phyloP scores from a whole-genome alignment of 306 rosid genomes.

The Cyclanthera cordifolia region DNA sequence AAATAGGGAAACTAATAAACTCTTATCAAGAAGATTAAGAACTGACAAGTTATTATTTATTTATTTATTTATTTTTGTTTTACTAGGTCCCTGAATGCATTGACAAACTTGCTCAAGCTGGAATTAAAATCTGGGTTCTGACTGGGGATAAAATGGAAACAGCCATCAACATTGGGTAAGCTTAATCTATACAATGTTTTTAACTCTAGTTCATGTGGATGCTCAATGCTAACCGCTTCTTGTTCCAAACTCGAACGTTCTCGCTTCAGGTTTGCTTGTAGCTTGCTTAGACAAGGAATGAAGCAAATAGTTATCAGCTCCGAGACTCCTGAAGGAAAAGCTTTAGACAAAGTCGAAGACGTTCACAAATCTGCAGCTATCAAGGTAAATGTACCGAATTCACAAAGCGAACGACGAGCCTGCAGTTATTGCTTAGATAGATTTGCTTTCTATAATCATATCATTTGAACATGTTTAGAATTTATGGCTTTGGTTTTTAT shows the following conservation, averaged over 20 bases:
- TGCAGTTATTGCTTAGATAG: not conserved
- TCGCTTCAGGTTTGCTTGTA: conserved; percentile 69
- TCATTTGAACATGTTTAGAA: not conserved
- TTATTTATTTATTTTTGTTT: conserved; percentile 18
- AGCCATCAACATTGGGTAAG: conserved; percentile 89
- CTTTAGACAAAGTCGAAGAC: conserved; percentile 58
- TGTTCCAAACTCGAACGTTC: conserved; percentile 2
- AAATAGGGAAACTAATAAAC: not conserved
- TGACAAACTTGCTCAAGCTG: conserved; percentile 98
- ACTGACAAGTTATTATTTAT: not conserved
- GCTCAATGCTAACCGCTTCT: not conserved
- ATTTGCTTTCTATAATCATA: not conserved
- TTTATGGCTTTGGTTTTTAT: not conserved
- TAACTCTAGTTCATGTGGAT: not conserved
- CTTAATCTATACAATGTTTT: not conserved
- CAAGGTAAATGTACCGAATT: conserved; percentile 28
- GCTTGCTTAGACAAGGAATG: conserved; percentile 97
- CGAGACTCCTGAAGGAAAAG: conserved; percentile 63
- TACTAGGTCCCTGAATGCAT: conserved; percentile 93
- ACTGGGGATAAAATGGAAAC: conserved; percentile 99
- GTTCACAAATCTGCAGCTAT: conserved; percentile 38
- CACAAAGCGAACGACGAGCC: not conserved
- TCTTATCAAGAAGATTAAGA: not conserved
- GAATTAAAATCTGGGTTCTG: conserved; percentile 95
- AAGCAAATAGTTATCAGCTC: conserved; percentile 73